Base-by-base conservation (phyloP, 2,329 filamentous ascomycete genomes). In the Cladosporium sp. region DNA sequence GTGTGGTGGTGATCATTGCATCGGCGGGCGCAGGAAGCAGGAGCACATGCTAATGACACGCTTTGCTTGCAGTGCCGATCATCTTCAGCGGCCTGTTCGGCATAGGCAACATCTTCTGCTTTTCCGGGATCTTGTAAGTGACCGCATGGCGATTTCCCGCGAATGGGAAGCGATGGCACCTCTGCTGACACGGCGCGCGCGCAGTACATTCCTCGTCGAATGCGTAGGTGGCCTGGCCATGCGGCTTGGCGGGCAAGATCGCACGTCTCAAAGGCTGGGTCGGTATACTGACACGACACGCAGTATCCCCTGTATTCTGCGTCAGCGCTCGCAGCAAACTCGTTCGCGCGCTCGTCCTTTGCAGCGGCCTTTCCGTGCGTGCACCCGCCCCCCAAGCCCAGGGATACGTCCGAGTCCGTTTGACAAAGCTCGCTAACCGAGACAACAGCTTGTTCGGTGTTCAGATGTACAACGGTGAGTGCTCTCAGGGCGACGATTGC, bases 191-290 rank as follows among this genome's bases (percentile, higher is more conserved):
- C 22, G 22, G 22, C 22, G 22, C 22, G 22, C 19, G 37, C 22
- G 31, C 59, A 95, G 95, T 69, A 95, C 89, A 10, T 95, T 95
- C 72, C 74, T 95, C 58, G 89, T 92, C 9, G 81, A 85, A 60
- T 71, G 69, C 59, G 72, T 75, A 63, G 66, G 72, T 33, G 41
- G 19, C 43, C 28, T 35, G 32, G 19, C 18, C 35, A 14, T 14
- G 46, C 52, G 51, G 28, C 16, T 38, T 28, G 22, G 35, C 35
- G 35, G 35, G 35, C 34, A n/a, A 43, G 48, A 37, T 50, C 32
- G 48, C 22, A 28, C 4, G 22, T 13, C 10, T 3, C 18, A 16
- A 50, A 50, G 40, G 35, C 11, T 50, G 48, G 48, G 16, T 43
- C 48, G 48, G 49, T 37, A 18, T 49, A 43, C 52, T 54, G 33